A percentile compares a stretch with the other conserved stretches of the same genome.
These are phyloP conservation scores for Primulina tabacum DNA, from an alignment of 257 asterid genomes.

Conservation along the genomic window DNA sequence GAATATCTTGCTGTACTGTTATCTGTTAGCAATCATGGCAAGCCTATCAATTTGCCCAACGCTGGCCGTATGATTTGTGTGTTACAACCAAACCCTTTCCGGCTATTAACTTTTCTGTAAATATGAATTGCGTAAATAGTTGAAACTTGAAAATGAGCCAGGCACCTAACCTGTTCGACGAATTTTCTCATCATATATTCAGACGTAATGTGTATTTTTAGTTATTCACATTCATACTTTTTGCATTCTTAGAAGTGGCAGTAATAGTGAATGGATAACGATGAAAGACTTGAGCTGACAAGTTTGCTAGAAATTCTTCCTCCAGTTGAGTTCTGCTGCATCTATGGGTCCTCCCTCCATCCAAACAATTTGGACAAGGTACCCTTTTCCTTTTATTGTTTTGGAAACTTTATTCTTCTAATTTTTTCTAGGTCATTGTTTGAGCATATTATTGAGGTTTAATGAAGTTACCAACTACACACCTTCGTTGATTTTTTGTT, in stretches of 20 bases:
- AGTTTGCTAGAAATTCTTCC: slow-evolving; percentile 66
- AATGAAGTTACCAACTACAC: not conserved
- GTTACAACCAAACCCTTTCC: not conserved
- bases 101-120: not conserved
- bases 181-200: slow-evolving; percentile 27
- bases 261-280: slow-evolving; percentile 38
- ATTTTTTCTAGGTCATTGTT: not conserved
- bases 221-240: not conserved
- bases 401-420: no score
- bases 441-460: not conserved
- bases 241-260: slow-evolving; percentile 17
- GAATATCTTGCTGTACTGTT: not conserved
- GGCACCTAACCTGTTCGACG: slow-evolving; percentile 31
- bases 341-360: slow-evolving; percentile 85
- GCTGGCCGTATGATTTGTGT: not conserved
- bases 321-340: slow-evolving; percentile 74
- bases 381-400: slow-evolving; percentile 1
- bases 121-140: not conserved
- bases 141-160: not conserved
- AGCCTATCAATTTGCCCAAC: not conserved
- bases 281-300: slow-evolving; percentile 30
- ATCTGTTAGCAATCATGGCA: not conserved
- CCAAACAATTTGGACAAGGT: slow-evolving; percentile 78
- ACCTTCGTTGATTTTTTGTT: not conserved
- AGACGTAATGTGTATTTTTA: not conserved